Evolutionary conservation across 352 stramenopile species (phyloP), one percentile per base, ranked within the genome.

Genomic region (Phytophthora hibernalis): DNA sequence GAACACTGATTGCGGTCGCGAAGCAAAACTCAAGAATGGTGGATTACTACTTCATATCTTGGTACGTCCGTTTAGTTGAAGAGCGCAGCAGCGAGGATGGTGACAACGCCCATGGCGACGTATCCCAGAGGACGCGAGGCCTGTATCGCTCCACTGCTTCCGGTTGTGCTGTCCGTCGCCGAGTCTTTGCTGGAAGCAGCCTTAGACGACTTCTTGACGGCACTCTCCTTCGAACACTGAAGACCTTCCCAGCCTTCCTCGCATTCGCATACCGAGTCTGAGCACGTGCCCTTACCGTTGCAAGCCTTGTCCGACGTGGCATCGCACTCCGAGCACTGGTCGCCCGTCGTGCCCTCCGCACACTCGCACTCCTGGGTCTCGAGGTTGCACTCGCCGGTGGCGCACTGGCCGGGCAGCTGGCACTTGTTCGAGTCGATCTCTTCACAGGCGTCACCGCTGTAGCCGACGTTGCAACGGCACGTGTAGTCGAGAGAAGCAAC

Each of bases 251-350:
- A 92, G 47, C 82, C 82, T 16, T 84, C 68, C 9, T 82, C 67
- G 33, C 86, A 94, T 49, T 71, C 52, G 50, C 86, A 94, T 43
- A 62, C 62, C 49, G 76, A 78, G 71, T 84, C 66, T 4, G 60
- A 68, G 63, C 85, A 93, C 71, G 68, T 74, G 28, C 83, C 81
- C 42, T 91, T 86, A 45, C 72, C 53, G 54, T 79, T 91, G 71
- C 85, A 93, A 56, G 84, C 81, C 38, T 83, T 74, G 40, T 61
- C 37, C 26, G 78, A 85, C 24, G 65, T 83, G 21, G 75, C 70
- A 58, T 93, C 85, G 59, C 85, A 93, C 48, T 91, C 71, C 8
- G 81, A 87, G 68, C 83, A 91, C 72, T 93, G 85, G 54, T 85
- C 68, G 10, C 85, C 83, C 28, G 78, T 93, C 20, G 85, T 89